Evolutionary conservation across 345 rosid species (phyloP), one percentile per base, ranked within the genome.

Genomic region (Hypericum perforatum): DNA sequence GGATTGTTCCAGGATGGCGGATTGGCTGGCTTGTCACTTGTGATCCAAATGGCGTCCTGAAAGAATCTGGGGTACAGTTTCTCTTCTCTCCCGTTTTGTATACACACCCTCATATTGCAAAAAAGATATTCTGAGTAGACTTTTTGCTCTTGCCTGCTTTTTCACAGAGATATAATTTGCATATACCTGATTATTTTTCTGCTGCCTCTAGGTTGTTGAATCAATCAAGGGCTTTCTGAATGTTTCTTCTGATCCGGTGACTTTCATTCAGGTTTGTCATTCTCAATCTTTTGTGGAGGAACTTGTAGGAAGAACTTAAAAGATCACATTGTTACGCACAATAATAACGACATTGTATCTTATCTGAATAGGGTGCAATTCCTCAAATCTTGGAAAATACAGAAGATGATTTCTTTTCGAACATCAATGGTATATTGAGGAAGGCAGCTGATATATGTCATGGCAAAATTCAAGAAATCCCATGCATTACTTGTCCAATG

Each of bases 1-100:
- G 77, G 80, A 61, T 71, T 14, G 85, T 82, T 49, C 95, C 81
- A 37, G 80, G 86, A 5, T 85, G 87, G 89, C 60, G 76, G 51
- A 54, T 78, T 47, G 78, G 86, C 12, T 85, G 95, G 89, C 52
- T 82, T 0, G 82, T 60, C 0, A 45, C 59, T 16, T 64, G 50
- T 39, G 89, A 80, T 54, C 77, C 83, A 3, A 38, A 58, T 44
- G 76, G 74, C 46, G 45, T 64, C 41, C 67, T 76, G 12, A 55
- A 61, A 63, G 13, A 73, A 15, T 53, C 71, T 12, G 64, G 76
- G 77, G 85, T 74, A 46, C 42, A 55, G 16, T 8, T 45, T 38
- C 56, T 51, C 15, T 16, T 6, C 13, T 39, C 2, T 12, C 0
- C 32, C 37, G 43, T 4, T 22, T 4, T 22, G 32, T 22, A 22